A percentile compares a stretch with the other conserved stretches of the same genome.
phyloP scores from a whole-genome alignment of 441 rosid species.

The Pelargonium fulgidum region DNA sequence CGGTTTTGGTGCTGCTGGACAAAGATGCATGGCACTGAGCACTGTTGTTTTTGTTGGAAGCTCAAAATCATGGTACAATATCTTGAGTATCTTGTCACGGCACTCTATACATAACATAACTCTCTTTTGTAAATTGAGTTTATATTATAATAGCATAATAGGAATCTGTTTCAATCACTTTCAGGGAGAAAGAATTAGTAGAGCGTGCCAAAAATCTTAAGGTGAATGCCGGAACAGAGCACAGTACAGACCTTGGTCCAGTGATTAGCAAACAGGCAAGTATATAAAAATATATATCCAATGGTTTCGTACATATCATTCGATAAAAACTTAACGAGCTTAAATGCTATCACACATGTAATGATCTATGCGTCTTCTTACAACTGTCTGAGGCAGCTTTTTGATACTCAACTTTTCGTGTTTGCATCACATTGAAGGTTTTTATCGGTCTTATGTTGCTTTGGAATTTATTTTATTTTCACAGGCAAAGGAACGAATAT shows the following conservation, averaged over 20 bases:
- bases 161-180: slow-evolving; percentile 2
- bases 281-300: background rate
- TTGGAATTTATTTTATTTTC: slow-evolving; percentile 20
- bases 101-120: no score
- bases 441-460: background rate
- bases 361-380: background rate
- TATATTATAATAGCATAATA: background rate
- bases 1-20: slow-evolving; percentile 99
- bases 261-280: slow-evolving; percentile 75
- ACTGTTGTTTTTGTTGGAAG: slow-evolving; percentile 79
- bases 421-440: no score
- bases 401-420: background rate
- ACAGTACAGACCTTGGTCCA: slow-evolving; percentile 86
- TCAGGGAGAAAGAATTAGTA: slow-evolving; percentile 71
- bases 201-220: slow-evolving; percentile 73
- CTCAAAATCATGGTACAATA: slow-evolving; percentile 46
- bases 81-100: no score
- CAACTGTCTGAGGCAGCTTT: background rate
- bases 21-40: slow-evolving; percentile 97
- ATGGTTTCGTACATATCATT: no score
- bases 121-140: no score
- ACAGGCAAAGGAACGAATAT: slow-evolving; percentile 83
- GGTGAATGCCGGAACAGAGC: slow-evolving; percentile 74
- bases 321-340: background rate
- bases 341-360: background rate